A percentile compares a stretch with the other conserved stretches of the same genome.
Evolutionary conservation across 768 basidiomycete genomes (phyloP).

Genomic region (Hypsizygus marmoreus): DNA sequence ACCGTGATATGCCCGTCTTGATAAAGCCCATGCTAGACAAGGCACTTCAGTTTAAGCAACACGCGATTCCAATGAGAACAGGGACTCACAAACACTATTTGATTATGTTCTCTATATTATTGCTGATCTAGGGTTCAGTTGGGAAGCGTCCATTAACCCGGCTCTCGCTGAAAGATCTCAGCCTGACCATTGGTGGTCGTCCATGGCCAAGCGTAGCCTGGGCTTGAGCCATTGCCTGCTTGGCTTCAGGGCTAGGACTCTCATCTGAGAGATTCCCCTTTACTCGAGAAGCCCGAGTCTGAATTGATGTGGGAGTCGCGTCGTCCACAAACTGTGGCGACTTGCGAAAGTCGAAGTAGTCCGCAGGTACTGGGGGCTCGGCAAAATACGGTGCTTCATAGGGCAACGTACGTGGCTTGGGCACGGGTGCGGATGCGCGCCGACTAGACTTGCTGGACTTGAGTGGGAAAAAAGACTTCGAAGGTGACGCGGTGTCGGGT

Average conservation of each 20-base stretch:
- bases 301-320: constrained; percentile 11
- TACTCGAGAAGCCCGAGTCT: not conserved
- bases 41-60: no score
- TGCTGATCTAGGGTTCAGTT: no score
- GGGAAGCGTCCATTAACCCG: constrained; percentile 23
- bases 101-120: no score
- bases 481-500: constrained; percentile 15
- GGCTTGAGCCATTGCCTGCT: not conserved
- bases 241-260: constrained; percentile 6
- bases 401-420: constrained; percentile 38
- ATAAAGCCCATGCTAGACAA: no score
- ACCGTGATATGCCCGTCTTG: no score
- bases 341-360: constrained; percentile 22
- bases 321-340: constrained; percentile 31
- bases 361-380: constrained; percentile 33
- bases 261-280: constrained; percentile 12
- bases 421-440: constrained; percentile 31
- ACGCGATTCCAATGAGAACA: no score
- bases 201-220: constrained; percentile 3
- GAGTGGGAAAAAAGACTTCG: constrained; percentile 25
- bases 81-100: no score
- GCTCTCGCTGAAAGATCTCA: constrained; percentile 35
- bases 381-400: constrained; percentile 51
- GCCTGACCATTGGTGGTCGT: constrained; percentile 22
- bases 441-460: constrained; percentile 31